Evolutionary conservation across 768 basidiomycete species (phyloP).

Genomic region (Russula compacta): DNA sequence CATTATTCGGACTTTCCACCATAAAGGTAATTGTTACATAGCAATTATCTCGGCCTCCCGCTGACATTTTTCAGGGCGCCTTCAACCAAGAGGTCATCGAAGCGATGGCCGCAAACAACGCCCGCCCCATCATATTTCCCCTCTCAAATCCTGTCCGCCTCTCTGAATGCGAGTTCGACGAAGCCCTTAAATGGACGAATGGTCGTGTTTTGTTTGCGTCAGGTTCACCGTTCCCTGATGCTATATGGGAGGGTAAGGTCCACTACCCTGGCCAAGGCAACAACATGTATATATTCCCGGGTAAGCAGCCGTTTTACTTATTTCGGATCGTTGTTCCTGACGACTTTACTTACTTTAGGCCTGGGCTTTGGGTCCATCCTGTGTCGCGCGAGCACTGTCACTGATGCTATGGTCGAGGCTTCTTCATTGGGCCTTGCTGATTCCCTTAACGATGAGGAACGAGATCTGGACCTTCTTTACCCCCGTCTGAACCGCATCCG

Average conservation of each 20-base stretch:
- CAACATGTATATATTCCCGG: constrained; percentile 85
- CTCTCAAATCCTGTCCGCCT: constrained; percentile 82
- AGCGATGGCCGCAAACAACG: constrained; percentile 70
- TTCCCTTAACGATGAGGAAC: constrained; percentile 65
- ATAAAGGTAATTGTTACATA: constrained; percentile 37
- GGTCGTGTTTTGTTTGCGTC: constrained; percentile 80
- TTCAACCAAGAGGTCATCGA: constrained; percentile 66
- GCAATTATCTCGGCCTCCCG: background rate
- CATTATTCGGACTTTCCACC: constrained; percentile 84
- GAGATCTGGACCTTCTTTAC: constrained; percentile 59
- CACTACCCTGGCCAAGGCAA: constrained; percentile 86
- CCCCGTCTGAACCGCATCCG: constrained; percentile 78
- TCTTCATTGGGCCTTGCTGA: constrained; percentile 72
- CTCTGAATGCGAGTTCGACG: constrained; percentile 72
- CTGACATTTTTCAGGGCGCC: constrained; percentile 40
- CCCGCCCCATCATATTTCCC: constrained; percentile 85
- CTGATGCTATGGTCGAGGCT: constrained; percentile 85
- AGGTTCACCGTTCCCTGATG: constrained; percentile 75
- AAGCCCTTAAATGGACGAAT: constrained; percentile 61
- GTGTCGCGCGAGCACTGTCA: constrained; percentile 55
- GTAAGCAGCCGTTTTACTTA: constrained; percentile 26
- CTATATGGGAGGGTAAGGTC: constrained; percentile 43
- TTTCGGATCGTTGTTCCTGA: constrained; percentile 1
- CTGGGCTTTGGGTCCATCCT: constrained; percentile 77
- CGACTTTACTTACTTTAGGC: constrained; percentile 28